These are phyloP conservation scores for Bipolaris oryzae DNA, from an alignment of 2,329 filamentous ascomycete species.

Conservation along the genomic window DNA sequence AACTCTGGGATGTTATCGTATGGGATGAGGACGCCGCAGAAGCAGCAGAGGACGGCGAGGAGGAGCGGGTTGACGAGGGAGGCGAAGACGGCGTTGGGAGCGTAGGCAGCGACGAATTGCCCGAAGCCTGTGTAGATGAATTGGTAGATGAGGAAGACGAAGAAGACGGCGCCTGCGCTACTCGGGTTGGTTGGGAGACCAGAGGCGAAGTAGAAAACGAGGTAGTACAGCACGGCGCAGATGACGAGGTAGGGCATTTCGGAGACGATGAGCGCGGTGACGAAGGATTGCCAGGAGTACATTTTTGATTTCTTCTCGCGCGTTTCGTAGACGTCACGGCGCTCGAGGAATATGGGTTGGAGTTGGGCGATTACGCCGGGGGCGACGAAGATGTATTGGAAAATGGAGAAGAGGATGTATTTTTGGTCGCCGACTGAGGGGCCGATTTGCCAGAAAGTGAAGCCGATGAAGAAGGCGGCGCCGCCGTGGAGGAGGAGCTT, in stretches of 20 bases:
- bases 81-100: constrained; percentile 54
- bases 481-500: constrained; percentile 34
- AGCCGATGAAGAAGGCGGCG: constrained; percentile 34
- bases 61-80: constrained; percentile 57
- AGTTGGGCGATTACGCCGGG: constrained; percentile 50
- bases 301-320: constrained; percentile 68
- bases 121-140: constrained; percentile 65
- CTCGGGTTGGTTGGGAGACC: constrained; percentile 45
- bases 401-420: constrained; percentile 55
- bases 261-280: constrained; percentile 70
- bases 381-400: constrained; percentile 55
- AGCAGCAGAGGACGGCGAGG: constrained; percentile 28
- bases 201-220: constrained; percentile 68
- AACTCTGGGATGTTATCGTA: constrained; percentile 69
- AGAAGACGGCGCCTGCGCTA: constrained; percentile 60
- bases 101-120: constrained; percentile 60
- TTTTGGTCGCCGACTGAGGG: constrained; percentile 48
- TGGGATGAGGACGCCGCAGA: constrained; percentile 64
- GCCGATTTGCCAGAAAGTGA: constrained; percentile 37
- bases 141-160: constrained; percentile 65
- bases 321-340: constrained; percentile 60
- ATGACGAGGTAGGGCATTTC: constrained; percentile 71
- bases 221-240: constrained; percentile 65
- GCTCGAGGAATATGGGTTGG: constrained; percentile 54
- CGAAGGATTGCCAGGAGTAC: constrained; percentile 75